phyloP scores from a whole-genome alignment of 2,329 filamentous ascomycete species.

The Emergomyces orientalis region DNA sequence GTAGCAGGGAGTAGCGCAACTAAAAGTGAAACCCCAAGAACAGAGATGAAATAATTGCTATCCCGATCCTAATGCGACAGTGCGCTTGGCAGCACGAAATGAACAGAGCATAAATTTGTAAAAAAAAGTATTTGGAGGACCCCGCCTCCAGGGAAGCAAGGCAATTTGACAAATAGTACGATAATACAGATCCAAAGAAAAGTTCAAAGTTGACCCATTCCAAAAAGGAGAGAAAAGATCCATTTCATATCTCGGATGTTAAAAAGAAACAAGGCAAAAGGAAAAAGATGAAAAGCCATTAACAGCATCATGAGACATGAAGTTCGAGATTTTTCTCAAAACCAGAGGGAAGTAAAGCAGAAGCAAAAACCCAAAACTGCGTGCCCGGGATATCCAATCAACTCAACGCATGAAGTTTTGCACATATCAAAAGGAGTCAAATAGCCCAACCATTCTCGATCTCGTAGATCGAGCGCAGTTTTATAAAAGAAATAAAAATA shows the following conservation, averaged over 20 bases:
- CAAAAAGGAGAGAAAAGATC: background rate
- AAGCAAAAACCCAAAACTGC: background rate
- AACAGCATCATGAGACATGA: background rate
- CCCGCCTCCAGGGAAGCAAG: background rate
- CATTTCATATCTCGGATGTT: background rate
- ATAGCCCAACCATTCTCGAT: no score
- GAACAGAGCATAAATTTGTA: no score
- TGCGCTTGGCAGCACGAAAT: no score
- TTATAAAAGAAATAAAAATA: no score
- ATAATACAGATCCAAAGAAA: background rate
- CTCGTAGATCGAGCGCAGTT: no score
- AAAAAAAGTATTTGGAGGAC: background rate
- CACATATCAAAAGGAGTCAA: background rate
- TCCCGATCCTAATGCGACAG: no score
- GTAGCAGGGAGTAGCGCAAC: no score
- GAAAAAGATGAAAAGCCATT: background rate
- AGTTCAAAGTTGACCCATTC: background rate
- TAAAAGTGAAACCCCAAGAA: no score
- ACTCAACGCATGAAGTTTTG: no score
- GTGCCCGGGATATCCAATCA: background rate
- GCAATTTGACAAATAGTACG: background rate
- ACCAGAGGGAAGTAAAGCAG: background rate
- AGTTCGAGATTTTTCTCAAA: background rate
- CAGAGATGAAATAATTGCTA: no score
- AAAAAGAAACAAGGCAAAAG: background rate